phyloP scores from a whole-genome alignment of 2,329 filamentous ascomycete genomes.

The Trichoderma sp. region DNA sequence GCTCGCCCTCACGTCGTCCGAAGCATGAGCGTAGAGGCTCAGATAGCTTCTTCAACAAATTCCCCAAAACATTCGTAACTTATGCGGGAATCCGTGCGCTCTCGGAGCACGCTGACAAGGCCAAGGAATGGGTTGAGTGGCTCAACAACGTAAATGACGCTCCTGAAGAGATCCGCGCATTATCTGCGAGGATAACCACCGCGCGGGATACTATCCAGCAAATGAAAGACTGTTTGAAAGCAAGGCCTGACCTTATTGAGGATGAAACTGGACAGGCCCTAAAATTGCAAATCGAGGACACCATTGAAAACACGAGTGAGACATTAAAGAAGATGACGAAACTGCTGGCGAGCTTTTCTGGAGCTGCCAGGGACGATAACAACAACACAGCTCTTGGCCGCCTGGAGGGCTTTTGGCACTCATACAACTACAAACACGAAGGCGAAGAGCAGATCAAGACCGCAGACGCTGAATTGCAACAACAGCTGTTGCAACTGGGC shows the following conservation, averaged over 20 bases:
- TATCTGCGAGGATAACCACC: constrained; percentile 37
- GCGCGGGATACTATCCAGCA: constrained; percentile 41
- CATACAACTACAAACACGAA: constrained; percentile 41
- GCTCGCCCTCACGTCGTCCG: constrained; percentile 9
- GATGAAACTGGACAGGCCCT: constrained; percentile 38
- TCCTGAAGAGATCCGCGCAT: constrained; percentile 38
- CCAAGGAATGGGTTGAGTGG: constrained; percentile 44
- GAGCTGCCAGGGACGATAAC: constrained; percentile 32
- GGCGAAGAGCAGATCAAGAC: constrained; percentile 40
- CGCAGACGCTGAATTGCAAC: constrained; percentile 39
- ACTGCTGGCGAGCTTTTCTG: constrained; percentile 38
- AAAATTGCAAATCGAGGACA: constrained; percentile 38
- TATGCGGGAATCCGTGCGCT: constrained; percentile 37
- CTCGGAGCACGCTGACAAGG: constrained; percentile 38
- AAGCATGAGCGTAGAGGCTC: constrained; percentile 17
- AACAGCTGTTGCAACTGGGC: constrained; percentile 36
- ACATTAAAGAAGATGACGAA: constrained; percentile 40
- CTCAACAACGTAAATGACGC: constrained; percentile 40
- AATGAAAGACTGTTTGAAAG: constrained; percentile 38
- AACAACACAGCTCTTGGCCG: constrained; percentile 34
- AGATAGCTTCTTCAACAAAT: constrained; percentile 23
- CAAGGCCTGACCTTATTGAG: constrained; percentile 40
- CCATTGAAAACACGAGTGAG: constrained; percentile 35
- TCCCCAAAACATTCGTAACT: constrained; percentile 36
- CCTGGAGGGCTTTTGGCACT: constrained; percentile 41